Percentiles rank a stretch among this genome's conserved stretches.
phyloP scores from a whole-genome alignment of 1,139 yeast genomes.

The Blastobotrys buckinghamii region DNA sequence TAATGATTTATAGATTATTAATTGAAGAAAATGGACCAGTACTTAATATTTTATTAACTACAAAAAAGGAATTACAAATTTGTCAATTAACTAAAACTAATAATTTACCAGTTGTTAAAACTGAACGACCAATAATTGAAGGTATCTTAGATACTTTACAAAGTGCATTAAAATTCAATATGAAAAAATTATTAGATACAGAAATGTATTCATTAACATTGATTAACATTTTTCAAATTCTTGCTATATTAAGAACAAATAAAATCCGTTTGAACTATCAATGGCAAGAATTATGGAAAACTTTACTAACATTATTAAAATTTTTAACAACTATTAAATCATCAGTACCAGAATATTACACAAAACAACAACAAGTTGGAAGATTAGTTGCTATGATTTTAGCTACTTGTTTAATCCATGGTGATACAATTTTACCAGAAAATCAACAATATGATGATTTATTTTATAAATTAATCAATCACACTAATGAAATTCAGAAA shows the following conservation, averaged over 20 bases:
- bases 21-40: slow-evolving; percentile 29
- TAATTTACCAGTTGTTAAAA: slow-evolving; percentile 11
- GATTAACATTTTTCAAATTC: slow-evolving; percentile 24
- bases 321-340: slow-evolving; percentile 22
- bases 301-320: slow-evolving; percentile 28
- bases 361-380: slow-evolving; percentile 14
- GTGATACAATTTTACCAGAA: slow-evolving; percentile 28
- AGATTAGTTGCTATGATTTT: slow-evolving; percentile 22
- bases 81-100: slow-evolving; percentile 21
- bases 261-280: slow-evolving; percentile 27
- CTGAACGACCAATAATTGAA: slow-evolving; percentile 27
- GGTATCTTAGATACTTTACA: slow-evolving; percentile 33
- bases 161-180: slow-evolving; percentile 31
- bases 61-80: slow-evolving; percentile 16
- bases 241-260: slow-evolving; percentile 22
- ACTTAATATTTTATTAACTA: slow-evolving; percentile 19
- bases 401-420: slow-evolving; percentile 31
- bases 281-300: slow-evolving; percentile 38
- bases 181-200: slow-evolving; percentile 29
- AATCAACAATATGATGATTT: slow-evolving; percentile 33
- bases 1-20: slow-evolving; percentile 29
- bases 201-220: slow-evolving; percentile 30
- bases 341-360: too few species aligned
- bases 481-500: slow-evolving; percentile 23
- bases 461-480: slow-evolving; percentile 31